Base-by-base conservation (phyloP, 1,139 yeast species). In the Saccharomyces hybrid region DNA sequence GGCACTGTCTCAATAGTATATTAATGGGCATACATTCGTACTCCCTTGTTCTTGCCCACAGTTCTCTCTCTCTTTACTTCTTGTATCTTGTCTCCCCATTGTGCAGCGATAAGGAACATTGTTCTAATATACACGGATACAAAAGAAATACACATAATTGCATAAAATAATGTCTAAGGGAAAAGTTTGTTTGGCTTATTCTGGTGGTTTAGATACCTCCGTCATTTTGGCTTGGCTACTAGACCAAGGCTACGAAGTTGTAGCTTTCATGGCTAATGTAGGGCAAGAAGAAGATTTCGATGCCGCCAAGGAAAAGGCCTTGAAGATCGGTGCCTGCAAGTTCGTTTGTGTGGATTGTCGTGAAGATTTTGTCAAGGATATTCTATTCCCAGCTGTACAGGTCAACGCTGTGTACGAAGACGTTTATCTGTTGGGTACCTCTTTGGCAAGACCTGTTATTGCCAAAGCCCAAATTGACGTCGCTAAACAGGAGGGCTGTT, bases 261-360 rank as follows among this genome's bases (percentile, higher is more conserved):
- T 93, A 70, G 97, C 98, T 54, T 93, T 93, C 79, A 82, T 93
- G 82, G 98, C 98, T 70, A 86, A 93, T 75, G 90, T 91, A 68
- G 99, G 98, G 66, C 98, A 91, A 78, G 99, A 93, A 78, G 99
- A 93, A 79, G 99, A 93, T 75, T 93, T 93, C 67, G 97, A 85
- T 61, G 99, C 93, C 59, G 99, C 99, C 60, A 89, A 89, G 73
- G 91, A 83, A 73, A 93, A 93, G 78, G 99, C 99, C 30, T 78
- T 91, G 67, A 89, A 93, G 68, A 88, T 93, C 67, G 99, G 99
- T 75, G 99, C 99, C 59, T 82, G 96, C 68, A 91, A 93, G 75
- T 93, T 87, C 72, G 95, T 93, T 53, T 83, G 88, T 55, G 97
- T 83, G 68, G 99, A 93, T 70, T 96, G 95, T 66, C 88, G 97